Conservation (phyloP, 306 rosid species). For the Rubus idaeus region DNA sequence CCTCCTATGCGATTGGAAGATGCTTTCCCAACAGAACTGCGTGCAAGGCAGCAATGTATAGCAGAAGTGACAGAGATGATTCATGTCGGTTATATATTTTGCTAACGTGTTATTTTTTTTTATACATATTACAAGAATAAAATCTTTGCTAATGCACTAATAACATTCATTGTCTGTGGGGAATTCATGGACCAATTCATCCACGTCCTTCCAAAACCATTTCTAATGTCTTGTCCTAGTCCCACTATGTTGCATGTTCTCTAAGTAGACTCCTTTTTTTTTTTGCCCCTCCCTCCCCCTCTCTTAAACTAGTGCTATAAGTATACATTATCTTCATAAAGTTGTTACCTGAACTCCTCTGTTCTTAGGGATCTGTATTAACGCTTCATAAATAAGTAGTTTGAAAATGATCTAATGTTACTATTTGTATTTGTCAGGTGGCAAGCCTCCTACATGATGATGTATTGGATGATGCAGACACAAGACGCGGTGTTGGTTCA, state of each 20-base stretch:
- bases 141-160: not conserved
- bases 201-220: not conserved
- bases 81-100: conserved; percentile 59
- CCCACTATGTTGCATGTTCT: not conserved
- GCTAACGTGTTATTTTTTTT: not conserved
- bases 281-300: too few species aligned
- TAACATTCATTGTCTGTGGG: not conserved
- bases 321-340: not conserved
- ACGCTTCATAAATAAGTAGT: not conserved
- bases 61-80: conserved; percentile 99
- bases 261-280: not conserved
- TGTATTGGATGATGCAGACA: conserved; percentile 96
- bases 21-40: conserved; percentile 53
- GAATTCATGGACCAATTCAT: not conserved
- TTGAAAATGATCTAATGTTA: conserved; percentile 11
- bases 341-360: not conserved
- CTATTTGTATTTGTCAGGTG: conserved; percentile 51
- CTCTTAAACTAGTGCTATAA: not conserved
- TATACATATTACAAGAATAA: not conserved
- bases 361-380: not conserved
- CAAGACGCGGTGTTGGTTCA: conserved; percentile 89
- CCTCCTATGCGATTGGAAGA: conserved; percentile 41
- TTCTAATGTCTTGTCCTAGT: not conserved
- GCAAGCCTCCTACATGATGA: conserved; percentile 99
- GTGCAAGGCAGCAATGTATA: conserved; percentile 75